Base-by-base conservation (phyloP, 2,329 filamentous ascomycete genomes). In the Alternaria angustiovoidea region DNA sequence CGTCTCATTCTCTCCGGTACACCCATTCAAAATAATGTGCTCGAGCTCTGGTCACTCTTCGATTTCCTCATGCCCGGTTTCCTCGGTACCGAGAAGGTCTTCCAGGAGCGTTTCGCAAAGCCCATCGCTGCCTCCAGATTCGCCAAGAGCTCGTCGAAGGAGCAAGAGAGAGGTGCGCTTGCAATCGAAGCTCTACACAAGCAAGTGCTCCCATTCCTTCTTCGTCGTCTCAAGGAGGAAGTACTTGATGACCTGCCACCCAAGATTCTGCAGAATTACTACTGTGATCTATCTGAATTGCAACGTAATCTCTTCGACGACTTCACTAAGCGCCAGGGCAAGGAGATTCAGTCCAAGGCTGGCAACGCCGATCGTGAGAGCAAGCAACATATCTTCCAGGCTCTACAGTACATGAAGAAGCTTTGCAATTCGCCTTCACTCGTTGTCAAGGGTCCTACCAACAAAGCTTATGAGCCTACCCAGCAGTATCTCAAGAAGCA, bases 51-150 rank as follows among this genome's bases (percentile, higher is more conserved):
- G 94, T 98, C 94, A 0, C 85, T 99, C 5, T 99, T 99, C 75
- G 95, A 99, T 80, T 99, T 99, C 81, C 84, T 99, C 62, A 99
- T 99, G 95, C 95, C 96, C 3, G 96, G 95, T 2, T 99, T 99
- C 83, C 84, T 99, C 7, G 95, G 95, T 32, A 93, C 90, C 0
- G 95, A 99, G 76, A 97, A 96, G 81, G 93, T 97, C n/a, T 97
- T 97, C 81, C 84, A 96, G 66, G 94, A 97, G 78, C 89, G 94
- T 3, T 97, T 97, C 69, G 93, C 94, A 8, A 97, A 97, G 79
- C 94, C 94, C 1, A 97, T 97, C 69, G 92, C 94, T 1, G 94
- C 94, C 4, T 97, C 93, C 73, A 91, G 96, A 20, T 97, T 94
- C 76, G 94, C 92, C 79, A 99, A 98, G 78, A 96, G 95, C 1